phyloP scores from a whole-genome alignment of 306 rosid species.

The Quercus glauca region DNA sequence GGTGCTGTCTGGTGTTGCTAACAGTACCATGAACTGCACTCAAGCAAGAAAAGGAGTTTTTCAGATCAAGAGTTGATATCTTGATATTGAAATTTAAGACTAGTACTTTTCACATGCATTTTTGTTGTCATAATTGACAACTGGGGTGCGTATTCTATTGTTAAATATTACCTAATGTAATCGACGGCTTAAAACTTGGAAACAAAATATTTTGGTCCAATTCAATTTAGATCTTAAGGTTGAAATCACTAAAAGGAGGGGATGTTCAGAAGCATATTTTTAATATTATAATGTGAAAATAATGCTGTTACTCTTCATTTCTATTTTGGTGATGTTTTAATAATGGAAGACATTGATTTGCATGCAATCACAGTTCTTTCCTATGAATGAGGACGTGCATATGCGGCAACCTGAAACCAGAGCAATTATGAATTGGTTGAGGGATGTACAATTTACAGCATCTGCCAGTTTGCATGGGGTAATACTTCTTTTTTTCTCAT shows the following conservation, averaged over 20 bases:
- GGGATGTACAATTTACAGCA: conserved; percentile 75
- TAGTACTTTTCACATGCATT: background rate
- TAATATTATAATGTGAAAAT: background rate
- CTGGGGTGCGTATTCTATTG: background rate
- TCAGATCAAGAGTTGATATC: background rate
- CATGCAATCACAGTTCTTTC: conserved; percentile 58
- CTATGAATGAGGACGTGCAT: conserved; percentile 50
- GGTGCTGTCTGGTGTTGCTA: background rate
- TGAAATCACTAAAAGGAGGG: background rate
- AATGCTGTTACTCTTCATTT: background rate
- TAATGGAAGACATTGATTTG: conserved; percentile 19
- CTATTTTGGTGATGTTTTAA: conserved; percentile 4
- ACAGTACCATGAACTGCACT: background rate
- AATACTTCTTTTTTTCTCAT: conserved; percentile 28
- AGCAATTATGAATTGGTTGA: conserved; percentile 88
- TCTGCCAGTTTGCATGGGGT: conserved; percentile 99
- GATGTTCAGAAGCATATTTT: background rate
- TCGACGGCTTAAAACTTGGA: background rate
- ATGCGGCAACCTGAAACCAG: conserved; percentile 84
- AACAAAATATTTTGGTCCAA: background rate
- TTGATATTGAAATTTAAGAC: background rate
- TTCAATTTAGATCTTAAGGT: background rate
- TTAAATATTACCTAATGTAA: background rate
- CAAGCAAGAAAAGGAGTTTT: background rate
- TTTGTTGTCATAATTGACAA: background rate